Conservation (phyloP, 352 stramenopile genomes). For the Pythium aquatile region DNA sequence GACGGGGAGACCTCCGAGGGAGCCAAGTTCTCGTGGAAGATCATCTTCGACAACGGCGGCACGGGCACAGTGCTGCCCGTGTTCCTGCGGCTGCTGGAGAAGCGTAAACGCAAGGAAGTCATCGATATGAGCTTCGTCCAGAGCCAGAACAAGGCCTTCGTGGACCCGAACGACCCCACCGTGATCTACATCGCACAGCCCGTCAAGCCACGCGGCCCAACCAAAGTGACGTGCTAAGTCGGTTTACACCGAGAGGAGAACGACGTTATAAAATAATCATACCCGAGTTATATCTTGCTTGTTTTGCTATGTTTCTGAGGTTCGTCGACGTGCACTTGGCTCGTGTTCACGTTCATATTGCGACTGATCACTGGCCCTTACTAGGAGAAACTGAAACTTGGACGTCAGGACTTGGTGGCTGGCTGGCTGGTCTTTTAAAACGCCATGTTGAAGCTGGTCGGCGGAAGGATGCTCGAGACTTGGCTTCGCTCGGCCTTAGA, state of each 20-base stretch:
- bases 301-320: conserved; percentile 7
- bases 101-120: conserved; percentile 73
- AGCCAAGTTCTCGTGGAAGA: conserved; percentile 63
- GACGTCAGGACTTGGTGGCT: no score
- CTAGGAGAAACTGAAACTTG: background rate
- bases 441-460: conserved; percentile 77
- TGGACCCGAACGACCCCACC: conserved; percentile 85
- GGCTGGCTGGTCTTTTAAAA: conserved; percentile 42
- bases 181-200: conserved; percentile 83
- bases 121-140: conserved; percentile 75
- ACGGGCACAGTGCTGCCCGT: conserved; percentile 79
- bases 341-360: background rate
- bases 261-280: conserved; percentile 34
- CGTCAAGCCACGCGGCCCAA: conserved; percentile 30
- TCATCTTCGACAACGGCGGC: conserved; percentile 83
- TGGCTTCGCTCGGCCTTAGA: conserved; percentile 82
- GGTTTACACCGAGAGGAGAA: conserved; percentile 5
- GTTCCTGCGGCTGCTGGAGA: conserved; percentile 80
- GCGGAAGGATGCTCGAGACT: conserved; percentile 69
- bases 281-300: conserved; percentile 22
- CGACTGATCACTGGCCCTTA: background rate
- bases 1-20: conserved; percentile 30
- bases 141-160: conserved; percentile 81
- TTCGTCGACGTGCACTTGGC: background rate
- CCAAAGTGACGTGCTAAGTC: conserved; percentile 14